Percentiles rank a stretch among this genome's conserved stretches.
Conservation (phyloP, 208 protist species). For the Trypanosoma brucei region DNA sequence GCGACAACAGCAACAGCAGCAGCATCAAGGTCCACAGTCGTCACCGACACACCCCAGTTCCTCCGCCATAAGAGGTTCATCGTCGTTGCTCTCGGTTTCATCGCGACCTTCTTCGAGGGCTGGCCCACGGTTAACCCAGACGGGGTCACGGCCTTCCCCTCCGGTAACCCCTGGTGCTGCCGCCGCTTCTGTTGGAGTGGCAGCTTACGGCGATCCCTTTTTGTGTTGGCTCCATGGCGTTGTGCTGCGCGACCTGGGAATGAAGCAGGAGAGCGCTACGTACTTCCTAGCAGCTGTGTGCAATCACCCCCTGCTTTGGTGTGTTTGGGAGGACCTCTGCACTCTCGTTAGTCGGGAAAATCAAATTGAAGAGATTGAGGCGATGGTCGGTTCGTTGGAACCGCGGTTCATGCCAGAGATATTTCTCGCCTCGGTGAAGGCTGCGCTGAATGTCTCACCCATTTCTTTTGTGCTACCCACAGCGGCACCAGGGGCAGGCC, state of each 20-base stretch:
- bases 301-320: conserved; percentile 71
- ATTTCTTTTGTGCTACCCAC: conserved; percentile 22
- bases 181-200: background rate
- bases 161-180: conserved; percentile 3
- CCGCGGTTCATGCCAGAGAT: conserved; percentile 66
- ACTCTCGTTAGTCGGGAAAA: conserved; percentile 58
- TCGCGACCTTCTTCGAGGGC: background rate
- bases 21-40: background rate
- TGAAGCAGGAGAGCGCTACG: conserved; percentile 71
- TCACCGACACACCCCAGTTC: background rate
- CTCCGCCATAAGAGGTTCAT: background rate
- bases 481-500: background rate
- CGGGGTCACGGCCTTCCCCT: background rate
- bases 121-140: background rate
- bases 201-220: conserved; percentile 53
- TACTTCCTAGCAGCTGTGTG: conserved; percentile 55
- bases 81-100: conserved; percentile 5
- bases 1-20: conserved; percentile 20
- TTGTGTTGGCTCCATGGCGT: conserved; percentile 81
- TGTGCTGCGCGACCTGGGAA: conserved; percentile 67
- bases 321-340: conserved; percentile 76
- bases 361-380: conserved; percentile 66
- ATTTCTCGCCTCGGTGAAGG: conserved; percentile 57
- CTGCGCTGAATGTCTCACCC: conserved; percentile 56
- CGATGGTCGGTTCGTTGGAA: conserved; percentile 17